Evolutionary conservation across 192 early-diverging fungal species (phyloP).

Genomic region (Backusella australiensis): DNA sequence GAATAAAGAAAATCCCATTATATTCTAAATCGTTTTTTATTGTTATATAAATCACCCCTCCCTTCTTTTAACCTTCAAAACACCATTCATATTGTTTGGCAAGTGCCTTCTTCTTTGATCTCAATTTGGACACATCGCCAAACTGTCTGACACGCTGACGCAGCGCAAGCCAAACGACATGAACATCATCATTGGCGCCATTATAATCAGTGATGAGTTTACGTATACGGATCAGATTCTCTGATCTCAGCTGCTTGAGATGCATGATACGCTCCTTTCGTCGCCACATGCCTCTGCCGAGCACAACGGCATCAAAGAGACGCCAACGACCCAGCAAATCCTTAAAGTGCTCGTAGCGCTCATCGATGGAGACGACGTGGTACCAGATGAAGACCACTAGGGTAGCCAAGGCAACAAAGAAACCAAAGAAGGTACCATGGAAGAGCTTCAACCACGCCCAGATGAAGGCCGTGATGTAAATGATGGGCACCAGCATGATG

Average conservation of each 20-base stretch:
- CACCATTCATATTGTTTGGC: conserved; percentile 35
- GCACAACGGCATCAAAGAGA: conserved; percentile 38
- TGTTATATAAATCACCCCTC: not conserved
- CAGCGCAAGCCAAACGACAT: conserved; percentile 20
- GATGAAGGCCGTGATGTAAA: conserved; percentile 39
- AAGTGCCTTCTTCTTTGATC: not conserved
- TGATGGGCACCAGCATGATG: conserved; percentile 25
- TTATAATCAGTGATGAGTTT: conserved; percentile 16
- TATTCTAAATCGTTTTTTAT: not conserved
- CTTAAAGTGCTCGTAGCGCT: conserved; percentile 37
- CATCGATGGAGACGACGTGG: conserved; percentile 38
- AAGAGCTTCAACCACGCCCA: conserved; percentile 35
- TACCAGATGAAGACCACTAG: conserved; percentile 43
- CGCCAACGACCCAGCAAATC: conserved; percentile 38
- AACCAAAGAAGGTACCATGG: conserved; percentile 34
- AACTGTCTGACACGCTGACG: conserved; percentile 22
- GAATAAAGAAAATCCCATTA: not conserved
- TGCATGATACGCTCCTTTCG: conserved; percentile 30
- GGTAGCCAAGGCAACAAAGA: conserved; percentile 24
- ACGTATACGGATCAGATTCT: conserved; percentile 13
- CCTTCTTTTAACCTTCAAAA: conserved; percentile 18
- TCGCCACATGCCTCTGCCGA: conserved; percentile 40
- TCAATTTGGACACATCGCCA: conserved; percentile 9
- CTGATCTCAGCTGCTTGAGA: conserved; percentile 26
- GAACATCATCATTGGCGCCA: conserved; percentile 15